Evolutionary conservation across 2,329 filamentous ascomycete species (phyloP), one percentile per base, ranked within the genome.

Genomic region (Paramyrothecium roridum): DNA sequence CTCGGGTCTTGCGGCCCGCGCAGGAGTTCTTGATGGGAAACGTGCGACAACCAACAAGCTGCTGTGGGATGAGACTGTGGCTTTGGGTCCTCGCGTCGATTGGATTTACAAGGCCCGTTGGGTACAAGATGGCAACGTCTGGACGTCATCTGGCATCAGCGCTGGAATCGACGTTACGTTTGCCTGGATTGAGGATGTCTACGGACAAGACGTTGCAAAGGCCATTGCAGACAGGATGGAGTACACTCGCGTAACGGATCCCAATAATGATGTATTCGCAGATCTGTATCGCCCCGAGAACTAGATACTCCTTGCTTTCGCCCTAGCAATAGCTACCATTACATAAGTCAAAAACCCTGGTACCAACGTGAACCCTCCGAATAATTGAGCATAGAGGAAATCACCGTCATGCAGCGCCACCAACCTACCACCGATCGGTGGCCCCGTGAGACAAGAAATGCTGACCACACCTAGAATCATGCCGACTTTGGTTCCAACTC

Each of bases 101-200:
- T 87, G 84, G 83, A 68, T 81, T 3, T 65, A 71, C 0, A 70
- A 73, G 46, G 83, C 83, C 19, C 70, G 83, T n/a, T 86, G 83
- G 83, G 79, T 84, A 0, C 69, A 70, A 0, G 80, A 84, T 64
- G 81, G 79, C 0, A 81, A 83, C 54, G 69, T 85, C 2, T 86
- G 83, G 82, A 83, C 80, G 2, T 79, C 77, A 1, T 80, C 79
- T 0, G 83, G 83, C 0, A 77, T 86, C 6, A 79, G 74, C 55
- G 84, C 85, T 1, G 85, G 85, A 0, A 86, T 86, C 48, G 85
- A 88, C 72, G 72, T 81, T 56, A 81, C 77, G 47, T 75, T 84
- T 64, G 84, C 81, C 1, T 87, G 81, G 69, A 74, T 87, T 19
- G 75, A 65, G 37, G 69, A 76, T 33, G 69, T 81, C 3, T 86